Conservation (phyloP, 495 filamentous ascomycete genomes). For the Aspergillus cavernicola region DNA sequence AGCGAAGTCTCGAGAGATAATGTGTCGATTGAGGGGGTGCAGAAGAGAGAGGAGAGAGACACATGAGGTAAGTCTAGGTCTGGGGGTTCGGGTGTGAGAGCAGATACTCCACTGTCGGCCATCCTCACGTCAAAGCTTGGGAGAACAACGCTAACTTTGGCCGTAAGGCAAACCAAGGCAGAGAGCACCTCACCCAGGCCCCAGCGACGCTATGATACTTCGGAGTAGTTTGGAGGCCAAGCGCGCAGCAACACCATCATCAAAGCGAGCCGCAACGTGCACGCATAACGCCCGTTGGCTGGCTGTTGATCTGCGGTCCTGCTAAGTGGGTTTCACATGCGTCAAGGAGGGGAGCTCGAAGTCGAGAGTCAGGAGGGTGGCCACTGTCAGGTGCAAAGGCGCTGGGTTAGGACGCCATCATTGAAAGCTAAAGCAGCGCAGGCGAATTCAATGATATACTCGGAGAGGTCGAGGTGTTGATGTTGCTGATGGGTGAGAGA, state of each 20-base stretch:
- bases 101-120: slow-evolving; percentile 17
- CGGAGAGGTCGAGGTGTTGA: background rate
- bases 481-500: background rate
- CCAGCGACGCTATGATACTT: background rate
- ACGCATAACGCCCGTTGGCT: slow-evolving; percentile 12
- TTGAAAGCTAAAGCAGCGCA: background rate
- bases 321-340: slow-evolving; percentile 7
- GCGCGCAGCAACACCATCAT: slow-evolving; percentile 8
- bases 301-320: slow-evolving; percentile 7
- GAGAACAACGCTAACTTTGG: slow-evolving; percentile 11
- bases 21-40: slow-evolving; percentile 9
- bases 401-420: background rate
- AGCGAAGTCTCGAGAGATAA: slow-evolving; percentile 16
- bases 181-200: background rate
- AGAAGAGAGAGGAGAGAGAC: slow-evolving; percentile 1
- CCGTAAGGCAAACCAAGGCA: slow-evolving; percentile 1
- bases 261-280: slow-evolving; percentile 10
- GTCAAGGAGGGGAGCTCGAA: background rate
- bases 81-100: slow-evolving; percentile 8
- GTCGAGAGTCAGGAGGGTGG: background rate
- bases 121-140: slow-evolving; percentile 14
- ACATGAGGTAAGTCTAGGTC: slow-evolving; percentile 9
- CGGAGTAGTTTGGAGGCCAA: background rate
- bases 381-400: background rate
- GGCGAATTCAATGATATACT: background rate